phyloP scores from a whole-genome alignment of 2,329 filamentous ascomycete species.

The Venturia aucupariae region DNA sequence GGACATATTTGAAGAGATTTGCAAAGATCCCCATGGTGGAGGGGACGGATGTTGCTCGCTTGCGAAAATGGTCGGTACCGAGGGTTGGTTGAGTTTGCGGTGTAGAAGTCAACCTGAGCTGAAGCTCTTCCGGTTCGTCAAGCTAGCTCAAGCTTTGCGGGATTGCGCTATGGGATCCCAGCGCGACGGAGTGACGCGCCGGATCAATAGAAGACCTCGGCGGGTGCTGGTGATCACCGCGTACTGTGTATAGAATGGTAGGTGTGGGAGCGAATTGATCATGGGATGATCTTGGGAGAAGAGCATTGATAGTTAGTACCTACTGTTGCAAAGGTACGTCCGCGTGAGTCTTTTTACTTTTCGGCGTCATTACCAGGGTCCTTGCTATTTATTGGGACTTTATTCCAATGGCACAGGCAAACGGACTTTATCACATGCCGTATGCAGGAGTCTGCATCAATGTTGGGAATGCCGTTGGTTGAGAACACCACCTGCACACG shows the following conservation, averaged over 20 bases:
- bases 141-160: not conserved
- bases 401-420: not conserved
- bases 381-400: not conserved
- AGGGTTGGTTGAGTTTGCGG: not conserved
- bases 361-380: not conserved
- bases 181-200: not conserved
- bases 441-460: not conserved
- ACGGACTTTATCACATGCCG: not conserved
- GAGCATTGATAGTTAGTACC: not conserved
- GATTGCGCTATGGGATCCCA: not conserved
- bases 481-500: not conserved
- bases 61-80: not conserved
- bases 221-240: not conserved
- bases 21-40: not conserved
- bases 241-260: not conserved
- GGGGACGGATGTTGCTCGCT: not conserved
- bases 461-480: conserved; percentile 6
- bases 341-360: not conserved
- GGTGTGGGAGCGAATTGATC: not conserved
- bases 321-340: not conserved
- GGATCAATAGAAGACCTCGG: not conserved
- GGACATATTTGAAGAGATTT: conserved; percentile 7
- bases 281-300: not conserved
- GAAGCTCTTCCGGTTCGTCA: not conserved
- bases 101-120: not conserved